Evolutionary conservation across 345 rosid genomes (phyloP).

Genomic region (Turnera subulata): DNA sequence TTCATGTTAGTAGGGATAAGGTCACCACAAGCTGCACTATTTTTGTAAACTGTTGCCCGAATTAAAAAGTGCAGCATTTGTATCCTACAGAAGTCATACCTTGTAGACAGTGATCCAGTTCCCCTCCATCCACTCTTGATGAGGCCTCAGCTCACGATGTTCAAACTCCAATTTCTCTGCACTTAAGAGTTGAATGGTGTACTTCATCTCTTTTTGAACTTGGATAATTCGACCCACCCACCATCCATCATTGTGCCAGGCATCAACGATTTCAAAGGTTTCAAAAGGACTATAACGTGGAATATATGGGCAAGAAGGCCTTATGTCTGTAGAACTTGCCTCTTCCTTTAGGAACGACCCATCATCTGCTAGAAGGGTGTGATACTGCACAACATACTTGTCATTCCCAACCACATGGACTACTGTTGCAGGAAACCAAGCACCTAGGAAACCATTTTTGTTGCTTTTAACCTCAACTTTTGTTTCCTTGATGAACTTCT

Average conservation of each 20-base stretch:
- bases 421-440: too few relatives aligned
- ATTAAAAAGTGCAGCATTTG: too few relatives aligned
- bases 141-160: slow-evolving; percentile 41
- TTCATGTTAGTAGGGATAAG: too few relatives aligned
- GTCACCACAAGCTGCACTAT: too few relatives aligned
- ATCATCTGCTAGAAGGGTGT: too few relatives aligned
- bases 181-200: slow-evolving; percentile 35
- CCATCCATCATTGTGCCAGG: slow-evolving; percentile 59
- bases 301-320: slow-evolving; percentile 37
- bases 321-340: slow-evolving; percentile 26
- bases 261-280: slow-evolving; percentile 32
- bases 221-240: slow-evolving; percentile 36
- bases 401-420: too few relatives aligned
- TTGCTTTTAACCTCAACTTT: too few relatives aligned
- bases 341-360: too few relatives aligned
- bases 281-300: slow-evolving; percentile 7
- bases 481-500: too few relatives aligned
- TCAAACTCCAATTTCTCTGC: slow-evolving; percentile 38
- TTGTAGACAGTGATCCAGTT: slow-evolving; percentile 27
- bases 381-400: too few relatives aligned
- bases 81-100: slow-evolving; percentile 34
- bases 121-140: slow-evolving; percentile 43
- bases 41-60: too few relatives aligned
- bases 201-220: slow-evolving; percentile 16
- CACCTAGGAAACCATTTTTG: too few relatives aligned